Conservation (phyloP, 2,329 filamentous ascomycete genomes). For the Scedosporium dehoogii region DNA sequence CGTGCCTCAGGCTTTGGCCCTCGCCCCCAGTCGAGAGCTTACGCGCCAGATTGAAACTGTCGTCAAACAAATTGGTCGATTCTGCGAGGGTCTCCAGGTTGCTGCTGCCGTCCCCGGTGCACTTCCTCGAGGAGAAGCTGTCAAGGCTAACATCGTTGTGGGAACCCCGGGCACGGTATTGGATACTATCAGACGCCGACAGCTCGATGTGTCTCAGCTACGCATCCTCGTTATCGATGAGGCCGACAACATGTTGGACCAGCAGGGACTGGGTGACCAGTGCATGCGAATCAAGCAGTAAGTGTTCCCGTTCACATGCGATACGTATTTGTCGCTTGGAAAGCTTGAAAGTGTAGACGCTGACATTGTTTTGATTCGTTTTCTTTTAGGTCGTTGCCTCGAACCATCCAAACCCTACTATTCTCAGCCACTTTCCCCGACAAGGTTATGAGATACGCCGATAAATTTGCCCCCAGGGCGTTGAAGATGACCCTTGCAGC, state of each 20-base stretch:
- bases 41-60: conserved; percentile 90
- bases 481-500: conserved; percentile 82
- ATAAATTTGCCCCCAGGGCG: conserved; percentile 73
- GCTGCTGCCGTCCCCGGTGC: conserved; percentile 76
- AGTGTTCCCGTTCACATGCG: not conserved
- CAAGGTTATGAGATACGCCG: conserved; percentile 74
- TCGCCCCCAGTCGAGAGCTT: conserved; percentile 89
- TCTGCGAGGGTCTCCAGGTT: conserved; percentile 65
- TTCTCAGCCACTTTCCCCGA: conserved; percentile 93
- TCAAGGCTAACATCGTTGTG: conserved; percentile 73
- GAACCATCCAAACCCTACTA: conserved; percentile 72
- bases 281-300: conserved; percentile 82
- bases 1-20: conserved; percentile 73
- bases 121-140: conserved; percentile 55
- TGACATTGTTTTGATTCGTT: conserved; percentile 16
- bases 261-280: conserved; percentile 90
- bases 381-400: conserved; percentile 55
- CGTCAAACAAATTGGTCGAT: conserved; percentile 72
- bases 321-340: not conserved
- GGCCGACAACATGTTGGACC: conserved; percentile 97
- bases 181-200: conserved; percentile 70
- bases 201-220: conserved; percentile 62
- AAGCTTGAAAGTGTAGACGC: conserved; percentile 8
- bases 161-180: conserved; percentile 90
- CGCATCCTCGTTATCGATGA: conserved; percentile 88